These are phyloP conservation scores for Pharus latifolius DNA, from an alignment of 176 grass and related monocot genomes.

Conservation along the genomic window DNA sequence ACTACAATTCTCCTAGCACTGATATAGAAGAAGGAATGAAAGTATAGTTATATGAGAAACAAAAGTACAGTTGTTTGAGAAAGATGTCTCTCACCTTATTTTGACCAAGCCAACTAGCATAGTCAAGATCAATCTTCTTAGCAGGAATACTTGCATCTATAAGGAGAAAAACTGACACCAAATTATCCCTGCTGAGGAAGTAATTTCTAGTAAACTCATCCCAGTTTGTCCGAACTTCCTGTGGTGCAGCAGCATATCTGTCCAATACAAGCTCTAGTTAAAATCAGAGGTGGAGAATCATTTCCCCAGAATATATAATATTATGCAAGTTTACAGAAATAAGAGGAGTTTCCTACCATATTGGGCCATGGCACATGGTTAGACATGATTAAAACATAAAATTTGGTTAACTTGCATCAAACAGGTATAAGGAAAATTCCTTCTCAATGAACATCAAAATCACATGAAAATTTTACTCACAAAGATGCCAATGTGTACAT, in stretches of 20 bases:
- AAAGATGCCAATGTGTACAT: not conserved
- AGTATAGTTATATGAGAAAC: not conserved
- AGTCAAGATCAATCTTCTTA: constrained; percentile 98
- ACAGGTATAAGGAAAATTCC: not conserved
- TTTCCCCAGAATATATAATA: not conserved
- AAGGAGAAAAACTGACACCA: constrained; percentile 91
- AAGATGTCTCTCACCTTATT: constrained; percentile 50
- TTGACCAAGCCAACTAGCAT: constrained; percentile 95
- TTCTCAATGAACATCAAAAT: not conserved
- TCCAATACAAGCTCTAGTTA: constrained; percentile 19
- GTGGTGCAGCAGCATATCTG: constrained; percentile 92
- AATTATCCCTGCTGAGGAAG: constrained; percentile 56
- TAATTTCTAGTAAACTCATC: constrained; percentile 87
- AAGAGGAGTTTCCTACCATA: too few species aligned
- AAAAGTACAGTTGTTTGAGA: not conserved
- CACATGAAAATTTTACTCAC: not conserved
- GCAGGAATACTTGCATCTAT: constrained; percentile 96
- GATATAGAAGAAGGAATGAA: not conserved
- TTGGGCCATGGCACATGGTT: not conserved
- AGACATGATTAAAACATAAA: not conserved
- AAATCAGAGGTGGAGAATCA: not conserved
- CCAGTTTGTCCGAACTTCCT: constrained; percentile 78
- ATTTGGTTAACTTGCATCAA: not conserved
- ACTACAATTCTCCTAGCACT: not conserved
- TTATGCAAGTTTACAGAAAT: not conserved